Base-by-base conservation (phyloP, 1,284 basidiomycete genomes). In the Microbotryum scabiosae region DNA sequence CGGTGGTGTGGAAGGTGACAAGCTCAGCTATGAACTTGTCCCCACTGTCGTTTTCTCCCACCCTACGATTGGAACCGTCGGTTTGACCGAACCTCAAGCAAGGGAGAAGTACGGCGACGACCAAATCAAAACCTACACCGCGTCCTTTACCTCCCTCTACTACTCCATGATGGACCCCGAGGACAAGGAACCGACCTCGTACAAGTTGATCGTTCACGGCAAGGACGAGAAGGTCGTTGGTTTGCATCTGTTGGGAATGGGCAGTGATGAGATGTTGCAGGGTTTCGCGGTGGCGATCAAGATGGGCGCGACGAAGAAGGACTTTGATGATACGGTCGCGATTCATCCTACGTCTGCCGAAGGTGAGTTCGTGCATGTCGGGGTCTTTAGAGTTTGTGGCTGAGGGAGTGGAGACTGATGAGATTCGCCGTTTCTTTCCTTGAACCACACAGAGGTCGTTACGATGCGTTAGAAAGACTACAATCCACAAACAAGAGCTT, bases 251-350 rank as follows among this genome's bases (percentile, higher is more conserved):
- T 85, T 97, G 64, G 94, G 93, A 6, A 72, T 83, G 68, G 91
- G 91, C 54, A 87, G 84, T 65, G 94, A 97, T 73, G 93, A 97
- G 77, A 83, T 88, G 69, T 78, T 93, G 77, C 93, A 97, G 80
- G 92, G 92, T 65, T 94, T 97, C 74, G 89, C 80, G 1, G 90
- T 97, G 21, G 93, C 93, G 14, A 80, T 98, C 71, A 97, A 97
- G 81, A 92, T 97, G 91, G 88, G 90, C 57, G 88, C 88, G 21
- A 81, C 82, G 21, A 92, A 92, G 78, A 77, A 82, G 70, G 87
- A 94, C 73, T 79, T 94, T 62, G 89, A 92, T 71, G 82, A 87
- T 71, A 90, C 87, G 5, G 88, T 96, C 48, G 92, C 92, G 21
- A 96, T 97, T 70, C 92, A 91, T 75, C 88, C 88, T 0, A 73